Evolutionary conservation across 1,139 yeast genomes (phyloP).

Genomic region (Kodamaea anthophila): DNA sequence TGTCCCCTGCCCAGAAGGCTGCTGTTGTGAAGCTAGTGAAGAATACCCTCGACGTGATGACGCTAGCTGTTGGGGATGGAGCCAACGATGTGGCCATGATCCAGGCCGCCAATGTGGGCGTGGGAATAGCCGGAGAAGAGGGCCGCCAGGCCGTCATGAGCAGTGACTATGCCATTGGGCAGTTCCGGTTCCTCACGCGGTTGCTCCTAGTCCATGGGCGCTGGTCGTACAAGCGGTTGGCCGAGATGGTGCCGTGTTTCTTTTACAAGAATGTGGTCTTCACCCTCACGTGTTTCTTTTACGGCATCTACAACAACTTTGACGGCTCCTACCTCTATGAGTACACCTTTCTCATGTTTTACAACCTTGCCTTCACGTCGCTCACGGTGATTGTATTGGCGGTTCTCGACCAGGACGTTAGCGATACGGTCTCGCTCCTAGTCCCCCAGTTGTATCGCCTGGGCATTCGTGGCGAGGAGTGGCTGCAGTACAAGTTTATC

Average conservation of each 20-base stretch:
- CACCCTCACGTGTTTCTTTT: slow-evolving; percentile 59
- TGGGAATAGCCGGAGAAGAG: slow-evolving; percentile 66
- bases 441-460: slow-evolving; percentile 55
- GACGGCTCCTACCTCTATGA: slow-evolving; percentile 61
- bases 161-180: slow-evolving; percentile 62
- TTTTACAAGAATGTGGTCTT: slow-evolving; percentile 58
- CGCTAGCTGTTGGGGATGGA: slow-evolving; percentile 63
- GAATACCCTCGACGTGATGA: slow-evolving; percentile 47
- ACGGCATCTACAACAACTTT: slow-evolving; percentile 49
- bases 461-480: slow-evolving; percentile 49
- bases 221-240: slow-evolving; percentile 58
- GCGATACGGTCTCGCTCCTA: slow-evolving; percentile 48
- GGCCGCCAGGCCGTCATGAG: slow-evolving; percentile 67
- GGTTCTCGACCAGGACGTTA: slow-evolving; percentile 57
- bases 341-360: slow-evolving; percentile 58
- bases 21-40: slow-evolving; percentile 50
- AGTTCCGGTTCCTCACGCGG: slow-evolving; percentile 50
- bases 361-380: slow-evolving; percentile 60
- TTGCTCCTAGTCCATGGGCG: slow-evolving; percentile 56
- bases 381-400: slow-evolving; percentile 56
- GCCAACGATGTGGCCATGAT: slow-evolving; percentile 69
- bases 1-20: slow-evolving; percentile 61
- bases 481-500: slow-evolving; percentile 47
- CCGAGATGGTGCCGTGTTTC: slow-evolving; percentile 62
- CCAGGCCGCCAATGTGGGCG: slow-evolving; percentile 60